Base-by-base conservation (phyloP, 352 stramenopile species). In the Phytophthora pluvialis region DNA sequence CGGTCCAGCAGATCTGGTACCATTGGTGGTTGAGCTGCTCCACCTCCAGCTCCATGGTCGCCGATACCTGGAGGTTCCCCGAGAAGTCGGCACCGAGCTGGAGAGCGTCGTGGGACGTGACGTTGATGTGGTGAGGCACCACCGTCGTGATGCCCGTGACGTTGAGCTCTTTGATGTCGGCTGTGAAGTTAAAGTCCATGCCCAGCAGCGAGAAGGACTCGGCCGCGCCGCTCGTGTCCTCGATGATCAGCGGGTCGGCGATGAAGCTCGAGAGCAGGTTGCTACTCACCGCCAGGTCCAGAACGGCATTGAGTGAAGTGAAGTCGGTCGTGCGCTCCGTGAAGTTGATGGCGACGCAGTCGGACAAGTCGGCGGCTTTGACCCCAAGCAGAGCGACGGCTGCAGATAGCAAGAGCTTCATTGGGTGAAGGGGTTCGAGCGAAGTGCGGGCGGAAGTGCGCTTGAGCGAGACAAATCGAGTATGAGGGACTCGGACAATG, bases 1-100 rank as follows among this genome's bases (percentile, higher is more conserved):
- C 61, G n/a, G 73, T 81, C 70, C 73, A 81, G 61, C 73, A 81
- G 44, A 81, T 67, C 51, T 75, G 56, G 51, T 78, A 78, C 73
- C 73, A 78, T 52, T 77, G 32, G 45, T 76, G 70, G 25, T 81
- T 48, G 54, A 74, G 61, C 58, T 78, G 73, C 51, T 32, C 29
- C 11, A 78, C 63, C 33, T 73, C 50, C 32, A 81, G 31, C 12
- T 60, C 53, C 8, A 80, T 35, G 1, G 52, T 78, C 21, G 55
- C 55, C 8, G 60, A 51, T 31, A 67, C 46, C 29, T 47, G 39
- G 9, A 78, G 47, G 31, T 72, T 64, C n/a, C 70, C 70, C 16
- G 66, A 67, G 47, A 81, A 78, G 33, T 75, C 61, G 39, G 70
- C 66, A 16, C 60, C 62, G 46, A 78, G 42, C 39, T 66, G 43